Evolutionary conservation across 2,329 filamentous ascomycete species (phyloP).

Genomic region (Monosporascus sp.): DNA sequence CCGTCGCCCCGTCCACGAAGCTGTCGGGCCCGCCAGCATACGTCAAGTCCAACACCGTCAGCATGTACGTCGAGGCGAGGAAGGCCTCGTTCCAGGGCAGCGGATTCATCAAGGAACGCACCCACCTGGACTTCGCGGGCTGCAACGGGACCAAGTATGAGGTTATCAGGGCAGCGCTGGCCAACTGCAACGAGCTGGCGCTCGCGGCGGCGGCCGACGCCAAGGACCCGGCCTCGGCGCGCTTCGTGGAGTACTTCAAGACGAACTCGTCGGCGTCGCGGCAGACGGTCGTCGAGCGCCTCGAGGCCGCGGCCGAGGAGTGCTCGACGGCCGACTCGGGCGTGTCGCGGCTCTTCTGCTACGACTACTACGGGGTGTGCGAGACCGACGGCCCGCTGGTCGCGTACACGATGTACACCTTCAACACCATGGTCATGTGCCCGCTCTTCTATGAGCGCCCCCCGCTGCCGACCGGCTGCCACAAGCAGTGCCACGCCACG

Average conservation of each 20-base stretch:
- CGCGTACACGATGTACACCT: slow-evolving; percentile 14
- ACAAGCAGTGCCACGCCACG: slow-evolving; percentile 15
- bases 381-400: slow-evolving; percentile 12
- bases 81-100: slow-evolving; percentile 1
- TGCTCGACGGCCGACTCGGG: slow-evolving; percentile 13
- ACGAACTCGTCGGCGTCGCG: slow-evolving; percentile 13
- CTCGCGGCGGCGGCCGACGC: slow-evolving; percentile 15
- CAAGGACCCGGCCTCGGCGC: slow-evolving; percentile 8
- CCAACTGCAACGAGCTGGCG: slow-evolving; percentile 13
- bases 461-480: slow-evolving; percentile 11
- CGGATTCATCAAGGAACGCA: slow-evolving; percentile 6
- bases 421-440: slow-evolving; percentile 13
- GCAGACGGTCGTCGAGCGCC: slow-evolving; percentile 9
- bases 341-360: slow-evolving; percentile 9
- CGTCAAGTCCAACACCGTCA: slow-evolving; percentile 13
- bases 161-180: slow-evolving; percentile 9
- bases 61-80: slow-evolving; percentile 7
- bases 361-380: slow-evolving; percentile 14
- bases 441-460: slow-evolving; percentile 16
- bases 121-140: slow-evolving; percentile 6
- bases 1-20: slow-evolving; percentile 7
- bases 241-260: slow-evolving; percentile 18
- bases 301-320: slow-evolving; percentile 13
- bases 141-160: slow-evolving; percentile 11
- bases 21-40: slow-evolving; percentile 6